Conservation (phyloP, 1,284 basidiomycete genomes). For the Cutaneotrichosporon spelunceum region DNA sequence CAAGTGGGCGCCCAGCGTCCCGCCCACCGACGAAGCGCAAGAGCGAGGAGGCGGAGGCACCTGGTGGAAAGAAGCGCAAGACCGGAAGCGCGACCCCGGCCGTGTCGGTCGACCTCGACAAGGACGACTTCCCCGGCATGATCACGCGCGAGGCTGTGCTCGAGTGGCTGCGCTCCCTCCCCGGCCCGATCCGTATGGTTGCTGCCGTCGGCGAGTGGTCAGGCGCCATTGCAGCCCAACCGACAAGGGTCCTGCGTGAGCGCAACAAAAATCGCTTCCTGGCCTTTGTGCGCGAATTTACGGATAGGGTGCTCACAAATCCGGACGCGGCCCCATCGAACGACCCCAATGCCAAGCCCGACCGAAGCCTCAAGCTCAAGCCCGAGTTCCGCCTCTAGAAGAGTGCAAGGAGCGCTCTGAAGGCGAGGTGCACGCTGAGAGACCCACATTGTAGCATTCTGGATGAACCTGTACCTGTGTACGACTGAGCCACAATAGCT, state of each 20-base stretch:
- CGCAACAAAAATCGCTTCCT: neutral
- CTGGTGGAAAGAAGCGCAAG: conserved; percentile 47
- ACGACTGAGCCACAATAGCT: neutral
- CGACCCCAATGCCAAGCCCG: neutral
- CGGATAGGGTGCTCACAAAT: neutral
- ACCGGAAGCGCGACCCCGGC: conserved; percentile 13
- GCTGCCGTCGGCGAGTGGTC: conserved; percentile 23
- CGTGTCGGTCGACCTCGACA: conserved; percentile 16
- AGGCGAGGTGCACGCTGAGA: neutral
- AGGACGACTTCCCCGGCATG: conserved; percentile 36
- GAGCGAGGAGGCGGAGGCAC: conserved; percentile 7
- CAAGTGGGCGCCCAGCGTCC: neutral
- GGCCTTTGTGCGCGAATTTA: neutral
- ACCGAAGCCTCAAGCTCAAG: neutral
- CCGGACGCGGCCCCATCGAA: neutral
- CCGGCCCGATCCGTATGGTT: conserved; percentile 26
- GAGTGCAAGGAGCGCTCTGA: neutral
- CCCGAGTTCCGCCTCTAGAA: neutral
- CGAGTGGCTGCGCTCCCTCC: conserved; percentile 34
- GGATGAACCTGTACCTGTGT: neutral
- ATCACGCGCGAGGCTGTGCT: conserved; percentile 39
- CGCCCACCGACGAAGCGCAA: conserved; percentile 22
- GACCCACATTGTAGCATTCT: neutral
- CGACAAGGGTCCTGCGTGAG: neutral
- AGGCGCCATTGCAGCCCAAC: neutral